Evolutionary conservation across 2,329 filamentous ascomycete genomes (phyloP).

Genomic region (Penicillium sp.): DNA sequence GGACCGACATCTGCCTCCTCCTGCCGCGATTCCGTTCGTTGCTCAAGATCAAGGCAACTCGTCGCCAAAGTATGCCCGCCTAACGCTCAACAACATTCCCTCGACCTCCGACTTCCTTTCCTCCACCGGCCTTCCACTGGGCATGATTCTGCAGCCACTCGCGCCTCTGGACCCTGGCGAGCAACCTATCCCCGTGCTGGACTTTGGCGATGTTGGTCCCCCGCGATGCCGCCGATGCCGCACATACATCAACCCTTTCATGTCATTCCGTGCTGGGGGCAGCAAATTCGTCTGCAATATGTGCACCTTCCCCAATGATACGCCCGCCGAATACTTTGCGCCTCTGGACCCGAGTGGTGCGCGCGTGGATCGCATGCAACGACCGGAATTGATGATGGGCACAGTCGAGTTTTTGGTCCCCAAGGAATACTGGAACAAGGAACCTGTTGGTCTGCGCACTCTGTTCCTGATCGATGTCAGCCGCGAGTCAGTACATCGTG

Average conservation of each 20-base stretch:
- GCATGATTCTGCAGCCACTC: conserved; percentile 84
- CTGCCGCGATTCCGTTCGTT: conserved; percentile 83
- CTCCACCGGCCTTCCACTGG: conserved; percentile 80
- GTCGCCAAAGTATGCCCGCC: conserved; percentile 87
- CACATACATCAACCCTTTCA: conserved; percentile 98
- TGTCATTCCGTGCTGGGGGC: conserved; percentile 92
- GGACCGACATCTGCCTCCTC: conserved; percentile 88
- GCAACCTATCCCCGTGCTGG: conserved; percentile 82
- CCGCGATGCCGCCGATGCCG: conserved; percentile 90
- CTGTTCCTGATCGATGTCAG: conserved; percentile 93
- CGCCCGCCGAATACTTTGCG: conserved; percentile 86
- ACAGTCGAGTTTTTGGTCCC: conserved; percentile 97
- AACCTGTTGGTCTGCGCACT: conserved; percentile 83
- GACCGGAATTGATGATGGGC: conserved; percentile 85
- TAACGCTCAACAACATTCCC: conserved; percentile 93
- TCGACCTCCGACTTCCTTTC: conserved; percentile 75
- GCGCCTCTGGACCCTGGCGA: conserved; percentile 83
- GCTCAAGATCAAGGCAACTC: conserved; percentile 96
- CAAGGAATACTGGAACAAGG: conserved; percentile 97
- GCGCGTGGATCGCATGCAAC: conserved; percentile 81
- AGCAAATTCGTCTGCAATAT: conserved; percentile 99
- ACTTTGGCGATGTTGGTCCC: conserved; percentile 89
- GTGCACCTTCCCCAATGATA: conserved; percentile 96
- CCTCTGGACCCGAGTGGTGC: conserved; percentile 85
- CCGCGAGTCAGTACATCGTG: conserved; percentile 86